phyloP scores from a whole-genome alignment of 2,329 filamentous ascomycete genomes.

The Acrocalymma vagum region DNA sequence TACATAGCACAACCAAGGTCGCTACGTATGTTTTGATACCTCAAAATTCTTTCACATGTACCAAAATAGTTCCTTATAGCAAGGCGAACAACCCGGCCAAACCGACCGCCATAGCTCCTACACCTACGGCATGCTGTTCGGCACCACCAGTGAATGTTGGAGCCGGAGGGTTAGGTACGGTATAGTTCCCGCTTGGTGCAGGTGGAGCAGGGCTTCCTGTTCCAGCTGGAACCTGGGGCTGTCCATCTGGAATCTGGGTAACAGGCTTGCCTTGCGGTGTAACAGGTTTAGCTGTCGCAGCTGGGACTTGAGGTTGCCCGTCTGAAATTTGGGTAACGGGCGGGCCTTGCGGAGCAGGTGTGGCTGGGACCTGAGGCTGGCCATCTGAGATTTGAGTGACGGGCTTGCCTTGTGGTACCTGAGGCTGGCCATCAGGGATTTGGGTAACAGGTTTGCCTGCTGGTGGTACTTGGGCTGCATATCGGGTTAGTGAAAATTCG shows the following conservation, averaged over 20 bases:
- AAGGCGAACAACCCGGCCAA: conserved; percentile 37
- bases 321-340: conserved; percentile 13
- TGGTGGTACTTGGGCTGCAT: conserved; percentile 9
- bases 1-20: too few species aligned
- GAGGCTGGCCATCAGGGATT: conserved; percentile 31
- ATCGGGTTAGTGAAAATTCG: too few species aligned
- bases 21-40: too few species aligned
- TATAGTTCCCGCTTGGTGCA: too few species aligned
- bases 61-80: conserved; percentile 38
- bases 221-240: conserved; percentile 31
- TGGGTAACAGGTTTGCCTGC: conserved; percentile 23
- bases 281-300: neutral
- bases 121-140: conserved; percentile 21
- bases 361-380: conserved; percentile 30
- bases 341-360: conserved; percentile 13
- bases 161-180: conserved; percentile 18
- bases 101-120: conserved; percentile 37
- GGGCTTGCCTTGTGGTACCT: conserved; percentile 27
- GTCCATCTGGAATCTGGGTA: conserved; percentile 20
- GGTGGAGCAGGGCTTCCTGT: too few species aligned
- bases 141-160: conserved; percentile 41
- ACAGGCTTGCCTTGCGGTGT: conserved; percentile 8
- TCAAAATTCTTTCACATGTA: too few species aligned
- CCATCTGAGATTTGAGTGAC: conserved; percentile 38
- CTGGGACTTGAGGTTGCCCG: conserved; percentile 15